These are phyloP conservation scores for Coelastrella sp. DNA, from an alignment of 139 green algal species.

Conservation along the genomic window DNA sequence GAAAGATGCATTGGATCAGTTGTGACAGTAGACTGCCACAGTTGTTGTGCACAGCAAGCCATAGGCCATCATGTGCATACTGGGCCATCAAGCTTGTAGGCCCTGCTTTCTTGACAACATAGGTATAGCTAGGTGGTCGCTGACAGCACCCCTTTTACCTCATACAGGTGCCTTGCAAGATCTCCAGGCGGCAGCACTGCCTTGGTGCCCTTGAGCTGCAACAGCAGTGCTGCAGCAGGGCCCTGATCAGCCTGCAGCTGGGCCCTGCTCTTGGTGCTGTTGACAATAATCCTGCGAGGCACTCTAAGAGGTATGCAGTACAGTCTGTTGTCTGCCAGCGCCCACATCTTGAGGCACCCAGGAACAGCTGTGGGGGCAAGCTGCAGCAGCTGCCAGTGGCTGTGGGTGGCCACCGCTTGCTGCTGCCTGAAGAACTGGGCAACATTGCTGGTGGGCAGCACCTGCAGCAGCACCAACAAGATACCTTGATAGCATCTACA, in stretches of 20 bases:
- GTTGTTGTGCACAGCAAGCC: too few species aligned
- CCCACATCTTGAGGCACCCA: conserved; percentile 68
- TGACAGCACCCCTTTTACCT: conserved; percentile 49
- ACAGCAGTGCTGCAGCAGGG: conserved; percentile 29
- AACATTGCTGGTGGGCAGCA: conserved; percentile 54
- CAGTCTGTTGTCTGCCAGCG: conserved; percentile 37
- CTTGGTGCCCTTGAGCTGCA: conserved; percentile 44
- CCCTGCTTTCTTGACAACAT: too few species aligned
- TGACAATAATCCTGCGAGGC: conserved; percentile 53
- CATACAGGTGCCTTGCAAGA: conserved; percentile 65
- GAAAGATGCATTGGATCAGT: neutral
- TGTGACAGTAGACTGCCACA: neutral
- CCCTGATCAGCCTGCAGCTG: conserved; percentile 6
- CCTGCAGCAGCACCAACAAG: conserved; percentile 9
- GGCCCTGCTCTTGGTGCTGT: neutral
- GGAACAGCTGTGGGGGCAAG: conserved; percentile 66
- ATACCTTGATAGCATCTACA: neutral
- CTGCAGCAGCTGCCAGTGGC: conserved; percentile 89
- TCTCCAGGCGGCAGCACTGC: conserved; percentile 67
- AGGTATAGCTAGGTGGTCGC: too few species aligned
- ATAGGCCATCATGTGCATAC: too few species aligned
- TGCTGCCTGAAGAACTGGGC: conserved; percentile 70
- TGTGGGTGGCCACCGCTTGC: conserved; percentile 49
- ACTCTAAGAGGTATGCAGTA: conserved; percentile 71
- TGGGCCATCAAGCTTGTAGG: too few species aligned